A percentile compares a stretch with the other conserved stretches of the same genome.
These are phyloP conservation scores for Hypoxylon sp. DNA, from an alignment of 2,329 filamentous ascomycete genomes.

Conservation along the genomic window DNA sequence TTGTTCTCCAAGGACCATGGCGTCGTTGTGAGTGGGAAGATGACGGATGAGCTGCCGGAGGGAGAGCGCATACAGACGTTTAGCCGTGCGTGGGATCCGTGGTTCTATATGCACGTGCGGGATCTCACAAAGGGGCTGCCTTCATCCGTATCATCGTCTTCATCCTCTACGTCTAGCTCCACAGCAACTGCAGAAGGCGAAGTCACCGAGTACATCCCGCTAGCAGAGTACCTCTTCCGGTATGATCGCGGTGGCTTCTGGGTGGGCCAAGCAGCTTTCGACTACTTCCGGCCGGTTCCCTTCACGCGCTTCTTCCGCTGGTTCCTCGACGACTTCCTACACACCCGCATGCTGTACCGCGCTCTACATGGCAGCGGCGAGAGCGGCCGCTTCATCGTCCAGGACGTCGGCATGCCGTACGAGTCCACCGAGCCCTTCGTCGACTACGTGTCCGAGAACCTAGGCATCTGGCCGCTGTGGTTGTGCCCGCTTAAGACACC, in stretches of 20 bases:
- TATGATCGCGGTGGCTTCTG: conserved; percentile 84
- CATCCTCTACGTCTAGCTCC: conserved; percentile 4
- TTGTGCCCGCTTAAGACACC: conserved; percentile 69
- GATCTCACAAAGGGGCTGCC: conserved; percentile 57
- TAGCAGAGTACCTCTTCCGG: conserved; percentile 81
- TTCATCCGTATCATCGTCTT: conserved; percentile 43
- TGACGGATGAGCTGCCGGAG: conserved; percentile 68
- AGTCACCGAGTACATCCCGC: conserved; percentile 71
- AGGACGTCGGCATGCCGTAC: conserved; percentile 75
- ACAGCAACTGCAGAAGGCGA: conserved; percentile 34
- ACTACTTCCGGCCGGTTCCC: conserved; percentile 75
- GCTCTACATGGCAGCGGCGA: conserved; percentile 78
- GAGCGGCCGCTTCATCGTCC: conserved; percentile 75
- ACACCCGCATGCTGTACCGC: conserved; percentile 81
- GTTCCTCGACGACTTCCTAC: conserved; percentile 79
- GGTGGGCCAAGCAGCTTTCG: conserved; percentile 76
- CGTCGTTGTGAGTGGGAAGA: conserved; percentile 75
- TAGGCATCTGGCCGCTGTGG: conserved; percentile 73
- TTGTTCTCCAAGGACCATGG: conserved; percentile 73
- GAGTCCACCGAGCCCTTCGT: conserved; percentile 66
- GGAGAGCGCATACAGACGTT: conserved; percentile 55
- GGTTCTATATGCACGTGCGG: conserved; percentile 82
- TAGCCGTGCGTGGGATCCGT: conserved; percentile 74
- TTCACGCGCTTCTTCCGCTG: conserved; percentile 76
- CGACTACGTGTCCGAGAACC: conserved; percentile 66